A percentile compares a stretch with the other conserved stretches of the same genome.
Evolutionary conservation across 2,329 filamentous ascomycete genomes (phyloP).

Genomic region (Diaporthe sp.): DNA sequence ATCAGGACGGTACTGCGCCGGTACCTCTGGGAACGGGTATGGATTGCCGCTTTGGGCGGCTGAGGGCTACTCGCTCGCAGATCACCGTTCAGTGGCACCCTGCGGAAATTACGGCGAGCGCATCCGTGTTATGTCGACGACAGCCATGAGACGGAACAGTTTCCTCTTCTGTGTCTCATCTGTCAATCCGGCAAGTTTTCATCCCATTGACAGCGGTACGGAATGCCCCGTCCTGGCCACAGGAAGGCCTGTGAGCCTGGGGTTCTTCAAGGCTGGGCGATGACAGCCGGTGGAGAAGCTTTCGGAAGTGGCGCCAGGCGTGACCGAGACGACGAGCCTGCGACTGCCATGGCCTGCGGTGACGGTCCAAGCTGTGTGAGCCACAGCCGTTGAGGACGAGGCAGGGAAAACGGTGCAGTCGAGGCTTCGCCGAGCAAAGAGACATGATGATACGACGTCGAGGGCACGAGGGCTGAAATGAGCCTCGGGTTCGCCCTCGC

Average conservation of each 20-base stretch:
- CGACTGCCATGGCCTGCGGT: slow-evolving; percentile 7
- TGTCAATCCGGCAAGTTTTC: slow-evolving; percentile 1
- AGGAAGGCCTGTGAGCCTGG: slow-evolving; percentile 28
- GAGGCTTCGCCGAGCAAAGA: not conserved
- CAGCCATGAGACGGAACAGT: slow-evolving; percentile 20
- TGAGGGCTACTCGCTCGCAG: slow-evolving; percentile 26
- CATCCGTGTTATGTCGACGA: slow-evolving; percentile 25
- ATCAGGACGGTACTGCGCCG: slow-evolving; percentile 8
- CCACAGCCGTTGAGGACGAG: not conserved
- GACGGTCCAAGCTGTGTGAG: not conserved
- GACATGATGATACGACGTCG: slow-evolving; percentile 22
- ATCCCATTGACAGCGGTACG: slow-evolving; percentile 33
- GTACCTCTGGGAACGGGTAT: slow-evolving; percentile 18
- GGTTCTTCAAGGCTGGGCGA: not conserved
- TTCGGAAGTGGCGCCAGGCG: slow-evolving; percentile 24
- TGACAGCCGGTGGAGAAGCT: slow-evolving; percentile 27
- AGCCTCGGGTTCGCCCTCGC: slow-evolving; percentile 16
- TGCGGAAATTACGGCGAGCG: slow-evolving; percentile 37
- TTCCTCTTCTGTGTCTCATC: slow-evolving; percentile 34
- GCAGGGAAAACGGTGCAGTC: not conserved
- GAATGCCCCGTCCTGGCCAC: slow-evolving; percentile 24
- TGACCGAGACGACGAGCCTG: slow-evolving; percentile 4
- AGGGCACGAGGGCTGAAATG: slow-evolving; percentile 15
- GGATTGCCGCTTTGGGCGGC: slow-evolving; percentile 21
- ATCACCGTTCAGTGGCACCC: slow-evolving; percentile 37